Evolutionary conservation across 257 asterid species (phyloP), one percentile per base, ranked within the genome.

Genomic region (Gentiana dahurica): DNA sequence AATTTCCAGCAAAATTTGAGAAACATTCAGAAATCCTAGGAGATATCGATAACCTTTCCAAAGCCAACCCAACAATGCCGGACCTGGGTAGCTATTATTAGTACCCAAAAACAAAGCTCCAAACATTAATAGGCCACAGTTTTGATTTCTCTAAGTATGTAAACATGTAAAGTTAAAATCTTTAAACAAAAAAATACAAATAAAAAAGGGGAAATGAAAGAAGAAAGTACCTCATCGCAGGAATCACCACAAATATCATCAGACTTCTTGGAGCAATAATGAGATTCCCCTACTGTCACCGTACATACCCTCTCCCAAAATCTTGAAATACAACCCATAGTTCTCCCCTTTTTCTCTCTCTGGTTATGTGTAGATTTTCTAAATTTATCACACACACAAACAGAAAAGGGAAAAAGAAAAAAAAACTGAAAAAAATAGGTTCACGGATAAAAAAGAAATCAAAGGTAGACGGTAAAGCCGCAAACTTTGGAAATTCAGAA

Each of bases 231-330:
- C 88, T 78, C 84, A 54, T 78, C 73, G 47, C 58, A 65, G n/a
- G 77, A 60, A 52, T 64, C 75, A 51, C 71, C 76, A 51, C 83
- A 77, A 12, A 62, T 59, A 77, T 86, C 90, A 83, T 86, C 95
- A 34, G 83, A 65, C 71, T 86, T 86, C 73, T 86, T 86, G 58
- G 87, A 81, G 60, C 88, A 83, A 68, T 81, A 83, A 44, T 58
- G 82, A 79, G 95, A 83, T 73, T 85, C 95, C 73, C 88, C 90
- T 79, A 83, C 94, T 6, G 79, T 83, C 84, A 81, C 74, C 73
- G 36, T 51, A 73, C 73, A 76, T 38, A 73, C 59, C 66, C 73
- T 82, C 58, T 86, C 95, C 86, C 79, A 78, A 58, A 73, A 75
- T 68, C 79, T 86, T 6, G 90, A 65, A 43, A 77, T 55, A 70